Percentiles rank a stretch among this genome's conserved stretches.
phyloP scores from a whole-genome alignment of 768 basidiomycete genomes.

The Rossbeevera mucosa region DNA sequence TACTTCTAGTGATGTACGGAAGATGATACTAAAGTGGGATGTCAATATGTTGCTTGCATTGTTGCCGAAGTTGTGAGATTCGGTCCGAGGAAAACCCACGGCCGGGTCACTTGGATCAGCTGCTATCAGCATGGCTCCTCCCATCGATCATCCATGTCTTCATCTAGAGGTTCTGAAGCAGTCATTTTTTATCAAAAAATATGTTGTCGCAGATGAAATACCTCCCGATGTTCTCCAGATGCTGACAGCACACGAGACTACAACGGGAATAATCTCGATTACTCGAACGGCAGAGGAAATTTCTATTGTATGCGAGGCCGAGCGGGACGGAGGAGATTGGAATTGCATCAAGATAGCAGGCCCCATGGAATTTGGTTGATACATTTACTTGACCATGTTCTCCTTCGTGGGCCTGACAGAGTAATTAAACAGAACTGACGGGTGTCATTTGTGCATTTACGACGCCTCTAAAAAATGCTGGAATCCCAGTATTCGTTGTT shows the following conservation, averaged over 20 bases:
- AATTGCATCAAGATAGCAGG: constrained; percentile 59
- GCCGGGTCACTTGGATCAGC: not conserved
- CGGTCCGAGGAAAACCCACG: not conserved
- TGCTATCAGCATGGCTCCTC: constrained; percentile 43
- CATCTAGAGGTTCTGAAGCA: constrained; percentile 43
- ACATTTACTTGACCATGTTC: not conserved
- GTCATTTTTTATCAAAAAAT: constrained; percentile 44
- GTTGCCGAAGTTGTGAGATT: not conserved
- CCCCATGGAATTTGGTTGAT: constrained; percentile 60
- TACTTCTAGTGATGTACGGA: not conserved
- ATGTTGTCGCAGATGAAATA: constrained; percentile 31
- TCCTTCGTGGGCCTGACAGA: not conserved
- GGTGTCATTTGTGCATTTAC: constrained; percentile 54
- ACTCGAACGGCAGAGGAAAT: constrained; percentile 59
- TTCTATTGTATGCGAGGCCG: constrained; percentile 50
- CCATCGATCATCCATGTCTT: constrained; percentile 42
- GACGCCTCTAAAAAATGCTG: constrained; percentile 46
- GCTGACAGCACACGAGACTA: constrained; percentile 28
- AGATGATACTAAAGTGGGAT: not conserved
- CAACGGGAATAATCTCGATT: constrained; percentile 45
- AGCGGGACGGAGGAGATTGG: constrained; percentile 44
- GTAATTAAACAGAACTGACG: constrained; percentile 40
- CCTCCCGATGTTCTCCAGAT: constrained; percentile 23
- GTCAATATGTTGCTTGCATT: not conserved
- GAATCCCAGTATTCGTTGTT: constrained; percentile 53